Percentiles rank a stretch among this genome's conserved stretches.
Conservation (phyloP, 139 green algal species). For the Chlamydomonas sp. region DNA sequence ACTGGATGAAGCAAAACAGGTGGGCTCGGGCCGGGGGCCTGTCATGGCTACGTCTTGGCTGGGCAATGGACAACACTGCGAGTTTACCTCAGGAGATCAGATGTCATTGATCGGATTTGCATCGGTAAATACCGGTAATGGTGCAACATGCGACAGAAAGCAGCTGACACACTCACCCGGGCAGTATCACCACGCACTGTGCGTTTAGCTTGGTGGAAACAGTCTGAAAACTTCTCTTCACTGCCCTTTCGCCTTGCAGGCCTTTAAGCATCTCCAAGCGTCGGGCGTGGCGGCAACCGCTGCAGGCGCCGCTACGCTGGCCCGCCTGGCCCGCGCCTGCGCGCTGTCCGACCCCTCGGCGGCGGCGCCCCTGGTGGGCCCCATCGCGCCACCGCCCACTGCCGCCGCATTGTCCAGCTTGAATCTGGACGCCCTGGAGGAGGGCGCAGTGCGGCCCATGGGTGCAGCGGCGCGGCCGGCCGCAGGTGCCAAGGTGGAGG, state of each 20-base stretch:
- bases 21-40: background rate
- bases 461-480: slow-evolving; percentile 1
- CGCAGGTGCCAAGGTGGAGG: slow-evolving; percentile 1
- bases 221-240: background rate
- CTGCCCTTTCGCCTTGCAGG: background rate
- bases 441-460: slow-evolving; percentile 6
- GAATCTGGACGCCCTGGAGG: slow-evolving; percentile 71
- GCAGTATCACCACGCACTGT: background rate
- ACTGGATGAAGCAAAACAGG: slow-evolving; percentile 36
- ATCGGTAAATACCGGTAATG: too few relatives aligned
- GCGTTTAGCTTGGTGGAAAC: background rate
- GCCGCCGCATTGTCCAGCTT: slow-evolving; percentile 9
- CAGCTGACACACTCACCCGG: too few relatives aligned
- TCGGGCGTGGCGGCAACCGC: slow-evolving; percentile 4
- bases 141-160: too few relatives aligned
- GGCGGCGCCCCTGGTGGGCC: slow-evolving; percentile 28
- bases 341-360: slow-evolving; percentile 48
- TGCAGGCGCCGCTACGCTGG: slow-evolving; percentile 37
- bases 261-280: slow-evolving; percentile 38
- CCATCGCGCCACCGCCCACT: background rate
- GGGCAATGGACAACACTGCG: too few relatives aligned
- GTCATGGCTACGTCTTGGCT: too few relatives aligned
- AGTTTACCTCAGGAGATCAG: too few relatives aligned
- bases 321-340: slow-evolving; percentile 49
- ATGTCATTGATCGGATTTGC: too few relatives aligned